Evolutionary conservation across 1,139 yeast genomes (phyloP), one percentile per base, ranked within the genome.

Genomic region (Oligophagozyma castellii): DNA sequence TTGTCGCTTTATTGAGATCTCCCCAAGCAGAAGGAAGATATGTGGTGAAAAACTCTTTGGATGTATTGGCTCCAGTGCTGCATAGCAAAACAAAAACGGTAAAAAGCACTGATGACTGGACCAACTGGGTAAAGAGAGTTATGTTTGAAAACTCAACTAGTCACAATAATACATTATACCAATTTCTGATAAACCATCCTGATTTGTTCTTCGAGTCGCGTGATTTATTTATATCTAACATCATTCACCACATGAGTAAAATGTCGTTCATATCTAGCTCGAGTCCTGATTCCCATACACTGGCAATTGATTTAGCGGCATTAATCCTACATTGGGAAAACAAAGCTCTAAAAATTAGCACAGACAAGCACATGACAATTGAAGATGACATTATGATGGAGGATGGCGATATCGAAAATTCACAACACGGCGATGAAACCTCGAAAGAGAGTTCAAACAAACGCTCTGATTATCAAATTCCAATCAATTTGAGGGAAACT

Each of bases 191-290:
- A 20, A 78, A 77, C 30, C 94, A 89, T 42, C 73, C 93, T 0
- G 89, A 77, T 35, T 58, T 83, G 30, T 89, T 92, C 53, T 89
- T 70, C 46, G 73, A 73, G 30, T 89, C 89, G 5, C 67, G 96
- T 35, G 95, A 84, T 43, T 84, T 83, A 39, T 89, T 86, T 45
- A 72, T 84, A 34, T 78, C 94, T 2, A 81, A 78, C 39, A 79
- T 89, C 31, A 80, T 89, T 29, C 72, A 92, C n/a, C 94, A 95
- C 1, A 79, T 92, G 86, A 94, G 94, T 14, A 84, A 86, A 48
- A 61, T 89, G 33, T 81, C 94, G 2, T 74, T 81, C 31, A 62
- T 78, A 46, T 73, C 89, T 5, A 81, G 77, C 42, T 75, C 93
- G 3, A 78, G 89, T 0, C 53, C 73, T 8, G 96, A 86, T 40